phyloP scores from a whole-genome alignment of 805 yeast species.

The Metschnikowia cerradonensis region DNA sequence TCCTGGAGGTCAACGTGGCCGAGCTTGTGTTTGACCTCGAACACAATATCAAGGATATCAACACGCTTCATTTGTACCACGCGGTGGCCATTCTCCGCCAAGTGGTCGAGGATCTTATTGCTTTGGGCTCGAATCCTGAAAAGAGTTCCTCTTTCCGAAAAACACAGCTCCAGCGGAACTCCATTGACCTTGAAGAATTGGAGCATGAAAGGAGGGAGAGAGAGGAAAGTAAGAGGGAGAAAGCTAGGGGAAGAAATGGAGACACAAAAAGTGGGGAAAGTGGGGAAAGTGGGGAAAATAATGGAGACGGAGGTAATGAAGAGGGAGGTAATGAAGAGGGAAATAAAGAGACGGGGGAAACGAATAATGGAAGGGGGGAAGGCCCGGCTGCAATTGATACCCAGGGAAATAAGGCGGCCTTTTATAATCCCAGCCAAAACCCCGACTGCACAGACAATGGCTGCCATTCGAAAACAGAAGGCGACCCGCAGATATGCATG shows the following conservation, averaged over 20 bases:
- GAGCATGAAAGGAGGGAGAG: background rate
- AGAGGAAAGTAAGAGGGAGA: background rate
- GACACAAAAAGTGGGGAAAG: no score
- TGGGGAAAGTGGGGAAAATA: no score
- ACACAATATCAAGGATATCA: slow-evolving; percentile 29
- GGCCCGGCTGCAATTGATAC: no score
- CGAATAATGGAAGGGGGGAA: background rate
- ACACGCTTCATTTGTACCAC: slow-evolving; percentile 33
- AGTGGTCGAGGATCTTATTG: slow-evolving; percentile 31
- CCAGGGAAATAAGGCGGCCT: background rate
- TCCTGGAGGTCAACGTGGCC: slow-evolving; percentile 30
- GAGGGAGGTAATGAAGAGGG: background rate
- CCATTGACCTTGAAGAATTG: slow-evolving; percentile 12
- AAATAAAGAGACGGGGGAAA: background rate
- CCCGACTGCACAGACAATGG: background rate
- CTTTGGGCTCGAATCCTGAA: slow-evolving; percentile 24
- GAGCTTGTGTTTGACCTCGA: slow-evolving; percentile 34
- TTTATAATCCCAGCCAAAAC: background rate
- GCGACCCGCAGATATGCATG: slow-evolving; percentile 17
- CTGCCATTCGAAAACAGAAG: background rate
- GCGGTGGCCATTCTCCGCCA: slow-evolving; percentile 29
- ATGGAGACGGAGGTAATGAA: background rate
- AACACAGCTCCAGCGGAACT: slow-evolving; percentile 22
- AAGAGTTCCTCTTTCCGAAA: slow-evolving; percentile 23
- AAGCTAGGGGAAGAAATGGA: background rate